phyloP scores from a whole-genome alignment of 2,329 filamentous ascomycete species.

The Exophiala alcalophila region DNA sequence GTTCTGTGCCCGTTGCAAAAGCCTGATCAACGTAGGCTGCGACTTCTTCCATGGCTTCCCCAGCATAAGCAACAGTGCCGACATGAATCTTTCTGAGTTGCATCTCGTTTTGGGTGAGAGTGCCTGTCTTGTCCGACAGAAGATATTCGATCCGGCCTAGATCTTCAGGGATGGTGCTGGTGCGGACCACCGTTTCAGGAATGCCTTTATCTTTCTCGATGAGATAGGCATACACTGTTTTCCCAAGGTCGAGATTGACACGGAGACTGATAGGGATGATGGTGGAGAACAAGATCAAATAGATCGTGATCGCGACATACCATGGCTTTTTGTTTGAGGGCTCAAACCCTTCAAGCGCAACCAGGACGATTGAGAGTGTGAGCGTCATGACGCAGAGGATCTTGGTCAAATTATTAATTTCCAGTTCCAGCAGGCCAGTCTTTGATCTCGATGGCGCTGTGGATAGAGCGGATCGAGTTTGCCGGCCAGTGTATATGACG shows the following conservation, averaged over 20 bases:
- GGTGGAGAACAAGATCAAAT: conserved; percentile 96
- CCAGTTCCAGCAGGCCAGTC: conserved; percentile 86
- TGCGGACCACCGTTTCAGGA: conserved; percentile 85
- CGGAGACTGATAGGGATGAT: conserved; percentile 96
- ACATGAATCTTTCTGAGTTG: conserved; percentile 99
- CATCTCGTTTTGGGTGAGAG: conserved; percentile 96
- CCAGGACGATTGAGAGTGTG: conserved; percentile 79
- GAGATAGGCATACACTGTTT: conserved; percentile 92
- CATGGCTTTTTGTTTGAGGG: conserved; percentile 57
- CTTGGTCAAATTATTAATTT: conserved; percentile 96
- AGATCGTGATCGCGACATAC: conserved; percentile 98
- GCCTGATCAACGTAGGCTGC: conserved; percentile 79
- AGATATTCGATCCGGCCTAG: conserved; percentile 94
- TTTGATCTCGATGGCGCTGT: conserved; percentile 91
- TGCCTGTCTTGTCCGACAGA: conserved; percentile 97
- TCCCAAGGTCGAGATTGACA: conserved; percentile 95
- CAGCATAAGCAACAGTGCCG: conserved; percentile 95
- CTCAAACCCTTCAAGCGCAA: conserved; percentile 79
- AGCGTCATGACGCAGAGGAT: conserved; percentile 89
- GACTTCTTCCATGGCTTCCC: conserved; percentile 98
- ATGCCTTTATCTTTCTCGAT: conserved; percentile 91
- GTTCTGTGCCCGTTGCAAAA: conserved; percentile 55
- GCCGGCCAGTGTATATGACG: conserved; percentile 89
- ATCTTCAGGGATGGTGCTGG: conserved; percentile 96
- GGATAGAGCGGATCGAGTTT: conserved; percentile 90